A percentile compares a stretch with the other conserved stretches of the same genome.
Conservation (phyloP, 129 eudicot genomes). For the Pittosporum tobira region DNA sequence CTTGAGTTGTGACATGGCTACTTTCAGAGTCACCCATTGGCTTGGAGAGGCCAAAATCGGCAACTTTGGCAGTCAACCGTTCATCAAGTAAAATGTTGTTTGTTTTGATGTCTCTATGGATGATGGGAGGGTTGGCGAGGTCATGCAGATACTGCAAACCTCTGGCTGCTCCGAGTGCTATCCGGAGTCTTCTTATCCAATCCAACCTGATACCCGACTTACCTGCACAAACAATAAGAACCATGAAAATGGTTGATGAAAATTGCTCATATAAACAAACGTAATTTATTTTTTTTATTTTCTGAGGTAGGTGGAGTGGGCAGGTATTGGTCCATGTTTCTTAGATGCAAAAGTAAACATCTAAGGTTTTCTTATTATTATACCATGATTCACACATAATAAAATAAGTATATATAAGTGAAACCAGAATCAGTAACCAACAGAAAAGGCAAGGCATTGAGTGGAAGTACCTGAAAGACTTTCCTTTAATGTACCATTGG, state of each 20-base stretch:
- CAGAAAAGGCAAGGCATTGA: not conserved
- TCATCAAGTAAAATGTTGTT: slow-evolving; percentile 76
- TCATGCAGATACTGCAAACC: slow-evolving; percentile 86
- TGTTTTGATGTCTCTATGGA: slow-evolving; percentile 80
- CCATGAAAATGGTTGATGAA: not conserved
- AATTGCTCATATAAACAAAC: not conserved
- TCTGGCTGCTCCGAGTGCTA: slow-evolving; percentile 85
- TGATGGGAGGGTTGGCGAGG: slow-evolving; percentile 88
- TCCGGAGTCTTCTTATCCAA: slow-evolving; percentile 76
- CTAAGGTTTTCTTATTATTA: not conserved
- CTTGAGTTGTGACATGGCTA: slow-evolving; percentile 82
- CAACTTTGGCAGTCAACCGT: slow-evolving; percentile 70
- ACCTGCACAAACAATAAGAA: slow-evolving; percentile 33
- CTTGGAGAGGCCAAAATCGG: slow-evolving; percentile 88
- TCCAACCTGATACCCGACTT: slow-evolving; percentile 75
- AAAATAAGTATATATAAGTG: too few species aligned
- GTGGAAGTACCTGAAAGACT: slow-evolving; percentile 66
- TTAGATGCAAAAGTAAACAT: too few species aligned
- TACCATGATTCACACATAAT: too few species aligned
- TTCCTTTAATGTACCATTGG: slow-evolving; percentile 76
- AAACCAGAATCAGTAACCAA: too few species aligned
- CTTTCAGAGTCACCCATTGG: slow-evolving; percentile 37
- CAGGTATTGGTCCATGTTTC: too few species aligned
- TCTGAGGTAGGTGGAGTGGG: not conserved
- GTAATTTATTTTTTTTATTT: not conserved